phyloP scores from a whole-genome alignment of 805 yeast genomes.

The Candida yuanshanica region DNA sequence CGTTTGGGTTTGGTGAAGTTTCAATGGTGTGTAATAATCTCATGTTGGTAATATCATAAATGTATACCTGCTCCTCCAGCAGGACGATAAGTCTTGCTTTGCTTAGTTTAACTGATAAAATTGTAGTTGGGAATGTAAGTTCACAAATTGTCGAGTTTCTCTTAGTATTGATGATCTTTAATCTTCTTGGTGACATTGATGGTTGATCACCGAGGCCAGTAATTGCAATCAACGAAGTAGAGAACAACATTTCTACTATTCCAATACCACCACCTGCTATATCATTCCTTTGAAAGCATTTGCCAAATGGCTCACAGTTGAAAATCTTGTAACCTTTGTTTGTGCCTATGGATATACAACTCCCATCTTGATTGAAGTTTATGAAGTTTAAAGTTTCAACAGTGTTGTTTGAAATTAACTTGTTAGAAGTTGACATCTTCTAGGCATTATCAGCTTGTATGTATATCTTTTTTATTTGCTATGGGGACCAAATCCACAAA shows the following conservation, averaged over 20 bases:
- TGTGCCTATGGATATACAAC: constrained; percentile 67
- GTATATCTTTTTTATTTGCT: too few species aligned
- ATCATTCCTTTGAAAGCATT: constrained; percentile 37
- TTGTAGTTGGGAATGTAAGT: constrained; percentile 59
- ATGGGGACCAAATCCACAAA: too few species aligned
- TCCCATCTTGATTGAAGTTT: constrained; percentile 70
- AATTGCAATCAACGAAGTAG: constrained; percentile 63
- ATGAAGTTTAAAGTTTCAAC: constrained; percentile 37
- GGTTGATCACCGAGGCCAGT: constrained; percentile 72
- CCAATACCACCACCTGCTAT: constrained; percentile 49
- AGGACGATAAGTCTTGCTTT: constrained; percentile 59
- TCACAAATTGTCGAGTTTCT: constrained; percentile 57
- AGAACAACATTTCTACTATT: constrained; percentile 70
- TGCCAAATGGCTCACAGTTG: constrained; percentile 64
- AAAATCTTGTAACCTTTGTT: constrained; percentile 58
- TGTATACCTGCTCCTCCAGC: constrained; percentile 57
- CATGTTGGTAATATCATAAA: constrained; percentile 70
- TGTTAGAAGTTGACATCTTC: background rate
- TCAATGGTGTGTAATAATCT: constrained; percentile 54
- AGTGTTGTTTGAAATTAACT: background rate
- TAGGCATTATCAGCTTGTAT: background rate
- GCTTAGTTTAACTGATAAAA: constrained; percentile 58
- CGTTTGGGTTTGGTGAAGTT: constrained; percentile 41
- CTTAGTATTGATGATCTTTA: constrained; percentile 80
- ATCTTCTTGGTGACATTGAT: constrained; percentile 67